phyloP scores from a whole-genome alignment of 345 rosid genomes.

The Gynandropsis gynandra region DNA sequence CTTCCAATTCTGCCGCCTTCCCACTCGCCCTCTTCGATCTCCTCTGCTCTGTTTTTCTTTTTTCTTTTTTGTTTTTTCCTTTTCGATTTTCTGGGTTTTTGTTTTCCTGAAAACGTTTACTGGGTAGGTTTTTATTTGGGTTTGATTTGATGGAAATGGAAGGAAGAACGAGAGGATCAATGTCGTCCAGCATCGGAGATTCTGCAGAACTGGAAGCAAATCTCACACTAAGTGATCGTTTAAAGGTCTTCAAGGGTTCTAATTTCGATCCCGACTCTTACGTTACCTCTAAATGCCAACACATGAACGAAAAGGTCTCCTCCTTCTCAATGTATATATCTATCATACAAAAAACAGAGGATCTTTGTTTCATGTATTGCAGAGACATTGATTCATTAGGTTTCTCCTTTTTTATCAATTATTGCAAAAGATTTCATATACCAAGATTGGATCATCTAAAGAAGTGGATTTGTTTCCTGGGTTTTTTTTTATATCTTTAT shows the following conservation, averaged over 20 bases:
- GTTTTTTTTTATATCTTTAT: no score
- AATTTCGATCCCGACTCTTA: slow-evolving; percentile 59
- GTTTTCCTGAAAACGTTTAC: background rate
- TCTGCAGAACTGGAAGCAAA: slow-evolving; percentile 55
- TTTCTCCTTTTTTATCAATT: no score
- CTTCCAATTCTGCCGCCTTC: slow-evolving; percentile 17
- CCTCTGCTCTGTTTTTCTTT: background rate
- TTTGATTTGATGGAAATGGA: slow-evolving; percentile 18
- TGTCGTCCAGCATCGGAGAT: slow-evolving; percentile 49
- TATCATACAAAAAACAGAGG: background rate
- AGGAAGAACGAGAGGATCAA: slow-evolving; percentile 25
- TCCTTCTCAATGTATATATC: background rate
- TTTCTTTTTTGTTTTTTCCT: background rate
- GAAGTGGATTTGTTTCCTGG: no score
- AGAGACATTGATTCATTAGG: no score
- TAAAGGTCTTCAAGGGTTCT: slow-evolving; percentile 70
- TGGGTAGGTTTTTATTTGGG: background rate
- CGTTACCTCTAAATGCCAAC: slow-evolving; percentile 61
- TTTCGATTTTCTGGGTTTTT: background rate
- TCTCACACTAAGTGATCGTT: slow-evolving; percentile 63
- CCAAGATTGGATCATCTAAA: no score
- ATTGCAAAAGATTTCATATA: no score
- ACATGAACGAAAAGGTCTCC: slow-evolving; percentile 77
- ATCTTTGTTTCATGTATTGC: slow-evolving; percentile 2
- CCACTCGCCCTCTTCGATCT: slow-evolving; percentile 5